Evolutionary conservation across 305 asterid genomes (phyloP).

Genomic region (Fraxinus paxiana): DNA sequence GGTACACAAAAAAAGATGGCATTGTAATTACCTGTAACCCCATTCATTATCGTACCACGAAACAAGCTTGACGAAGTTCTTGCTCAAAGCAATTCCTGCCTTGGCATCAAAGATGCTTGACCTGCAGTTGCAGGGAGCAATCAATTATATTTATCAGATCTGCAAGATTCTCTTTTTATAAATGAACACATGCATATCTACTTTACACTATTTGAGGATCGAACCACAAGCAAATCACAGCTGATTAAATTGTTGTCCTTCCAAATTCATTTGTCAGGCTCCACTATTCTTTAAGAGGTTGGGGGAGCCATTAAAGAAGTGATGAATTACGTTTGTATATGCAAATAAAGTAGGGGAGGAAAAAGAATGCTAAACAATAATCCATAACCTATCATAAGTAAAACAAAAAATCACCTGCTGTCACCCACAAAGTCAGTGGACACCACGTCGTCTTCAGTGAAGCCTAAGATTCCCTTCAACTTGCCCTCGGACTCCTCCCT

Average conservation of each 20-base stretch:
- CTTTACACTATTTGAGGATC: background rate
- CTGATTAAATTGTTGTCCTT: background rate
- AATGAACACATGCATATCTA: background rate
- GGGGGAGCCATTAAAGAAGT: background rate
- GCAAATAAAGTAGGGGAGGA: background rate
- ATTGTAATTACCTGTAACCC: slow-evolving; percentile 59
- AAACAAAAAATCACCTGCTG: slow-evolving; percentile 40
- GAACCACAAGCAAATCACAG: background rate
- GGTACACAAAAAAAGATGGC: background rate
- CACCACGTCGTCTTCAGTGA: slow-evolving; percentile 66
- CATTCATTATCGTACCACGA: slow-evolving; percentile 78
- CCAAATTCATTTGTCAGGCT: background rate
- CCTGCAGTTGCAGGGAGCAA: slow-evolving; percentile 31
- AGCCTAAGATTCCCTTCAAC: slow-evolving; percentile 69
- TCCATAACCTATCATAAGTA: background rate
- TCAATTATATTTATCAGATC: background rate
- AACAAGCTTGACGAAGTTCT: slow-evolving; percentile 56
- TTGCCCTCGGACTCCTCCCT: slow-evolving; percentile 73
- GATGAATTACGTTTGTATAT: background rate
- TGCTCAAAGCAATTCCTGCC: slow-evolving; percentile 75
- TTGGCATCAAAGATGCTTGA: slow-evolving; percentile 76
- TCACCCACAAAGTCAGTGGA: slow-evolving; percentile 82
- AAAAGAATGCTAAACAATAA: background rate
- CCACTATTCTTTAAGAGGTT: background rate
- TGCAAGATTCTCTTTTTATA: background rate